Evolutionary conservation across 768 basidiomycete genomes (phyloP).

Genomic region (Chlorophyllum brunneum): DNA sequence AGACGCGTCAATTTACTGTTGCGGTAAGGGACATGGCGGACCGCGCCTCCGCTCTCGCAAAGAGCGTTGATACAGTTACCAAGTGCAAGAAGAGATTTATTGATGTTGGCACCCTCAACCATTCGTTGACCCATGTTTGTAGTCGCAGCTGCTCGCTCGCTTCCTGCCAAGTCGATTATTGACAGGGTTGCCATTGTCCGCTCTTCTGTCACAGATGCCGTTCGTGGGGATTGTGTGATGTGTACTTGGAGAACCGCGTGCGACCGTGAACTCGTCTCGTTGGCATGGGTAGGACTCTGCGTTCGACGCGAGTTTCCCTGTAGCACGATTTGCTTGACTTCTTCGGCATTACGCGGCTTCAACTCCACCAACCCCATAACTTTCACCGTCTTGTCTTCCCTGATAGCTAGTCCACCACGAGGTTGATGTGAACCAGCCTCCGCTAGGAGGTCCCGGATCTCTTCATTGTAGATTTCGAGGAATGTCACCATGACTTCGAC

Average conservation of each 20-base stretch:
- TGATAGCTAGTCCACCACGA: slow-evolving; percentile 85
- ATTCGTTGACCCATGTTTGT: slow-evolving; percentile 97
- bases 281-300: slow-evolving; percentile 93
- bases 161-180: slow-evolving; percentile 97
- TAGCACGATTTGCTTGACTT: slow-evolving; percentile 92
- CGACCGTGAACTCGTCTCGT: slow-evolving; percentile 94
- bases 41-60: slow-evolving; percentile 86
- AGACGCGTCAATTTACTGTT: slow-evolving; percentile 98
- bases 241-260: slow-evolving; percentile 98
- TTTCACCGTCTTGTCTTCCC: slow-evolving; percentile 92
- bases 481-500: slow-evolving; percentile 91
- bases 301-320: slow-evolving; percentile 86
- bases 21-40: slow-evolving; percentile 92
- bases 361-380: slow-evolving; percentile 84
- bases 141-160: slow-evolving; percentile 94
- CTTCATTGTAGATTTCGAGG: slow-evolving; percentile 99
- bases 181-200: slow-evolving; percentile 87
- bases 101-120: slow-evolving; percentile 99
- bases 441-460: slow-evolving; percentile 90
- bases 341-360: slow-evolving; percentile 77
- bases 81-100: slow-evolving; percentile 94
- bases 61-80: slow-evolving; percentile 99
- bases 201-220: slow-evolving; percentile 78
- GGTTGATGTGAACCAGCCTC: slow-evolving; percentile 61
- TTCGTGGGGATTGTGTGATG: slow-evolving; percentile 82